Evolutionary conservation across 1,284 basidiomycete species (phyloP).

Genomic region (Microbotryum intermedium): DNA sequence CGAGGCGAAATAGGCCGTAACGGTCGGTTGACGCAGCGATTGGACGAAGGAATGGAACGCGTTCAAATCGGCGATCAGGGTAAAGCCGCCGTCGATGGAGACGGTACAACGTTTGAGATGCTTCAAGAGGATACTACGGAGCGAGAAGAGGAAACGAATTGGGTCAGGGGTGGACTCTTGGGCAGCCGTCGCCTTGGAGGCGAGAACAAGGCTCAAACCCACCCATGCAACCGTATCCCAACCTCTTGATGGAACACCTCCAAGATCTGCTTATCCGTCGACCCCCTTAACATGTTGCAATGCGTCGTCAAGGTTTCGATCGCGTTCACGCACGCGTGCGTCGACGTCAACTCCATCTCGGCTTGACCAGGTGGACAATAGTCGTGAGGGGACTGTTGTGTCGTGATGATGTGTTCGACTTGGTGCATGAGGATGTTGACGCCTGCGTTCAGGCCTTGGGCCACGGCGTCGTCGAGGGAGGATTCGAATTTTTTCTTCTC

Average conservation of each 20-base stretch:
- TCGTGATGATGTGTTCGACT: conserved; percentile 86
- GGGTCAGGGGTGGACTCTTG: neutral
- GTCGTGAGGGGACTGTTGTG: conserved; percentile 71
- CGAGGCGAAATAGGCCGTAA: conserved; percentile 80
- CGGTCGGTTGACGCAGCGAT: conserved; percentile 56
- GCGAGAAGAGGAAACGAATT: neutral
- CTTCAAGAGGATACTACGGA: conserved; percentile 74
- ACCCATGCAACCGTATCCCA: conserved; percentile 84
- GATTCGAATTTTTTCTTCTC: conserved; percentile 97
- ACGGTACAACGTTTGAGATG: conserved; percentile 96
- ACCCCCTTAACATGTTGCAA: conserved; percentile 80
- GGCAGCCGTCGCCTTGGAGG: neutral
- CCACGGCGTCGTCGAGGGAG: conserved; percentile 82
- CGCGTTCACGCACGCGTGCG: conserved; percentile 73
- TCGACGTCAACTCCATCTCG: conserved; percentile 48
- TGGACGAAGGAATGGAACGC: conserved; percentile 81
- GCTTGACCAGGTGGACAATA: conserved; percentile 67
- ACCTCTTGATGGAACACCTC: conserved; percentile 98
- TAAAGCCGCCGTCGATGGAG: conserved; percentile 83
- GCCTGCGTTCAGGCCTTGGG: conserved; percentile 82
- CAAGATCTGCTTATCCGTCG: conserved; percentile 87
- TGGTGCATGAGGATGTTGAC: conserved; percentile 95
- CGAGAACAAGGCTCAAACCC: conserved; percentile 32
- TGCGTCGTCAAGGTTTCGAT: conserved; percentile 80
- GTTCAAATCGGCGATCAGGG: conserved; percentile 92